phyloP scores from a whole-genome alignment of 108 stramenopile species.

The Nannochloropsis gaditana region DNA sequence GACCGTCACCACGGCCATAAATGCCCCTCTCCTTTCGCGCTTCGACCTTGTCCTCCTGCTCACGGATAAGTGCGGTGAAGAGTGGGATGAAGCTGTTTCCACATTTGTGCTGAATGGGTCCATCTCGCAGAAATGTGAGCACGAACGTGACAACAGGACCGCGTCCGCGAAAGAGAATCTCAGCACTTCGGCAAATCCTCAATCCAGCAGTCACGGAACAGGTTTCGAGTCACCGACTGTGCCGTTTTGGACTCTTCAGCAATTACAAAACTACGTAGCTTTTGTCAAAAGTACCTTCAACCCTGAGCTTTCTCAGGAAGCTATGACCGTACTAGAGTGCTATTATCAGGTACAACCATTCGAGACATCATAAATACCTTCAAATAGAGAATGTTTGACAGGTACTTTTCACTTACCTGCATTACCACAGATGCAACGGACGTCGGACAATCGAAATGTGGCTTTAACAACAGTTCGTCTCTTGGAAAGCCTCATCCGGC shows the following conservation, averaged over 20 bases:
- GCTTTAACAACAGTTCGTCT: conserved; percentile 80
- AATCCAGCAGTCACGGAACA: too few species aligned
- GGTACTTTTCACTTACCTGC: conserved; percentile 22
- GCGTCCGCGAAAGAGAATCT: neutral
- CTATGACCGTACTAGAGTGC: conserved; percentile 30
- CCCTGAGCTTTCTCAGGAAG: neutral
- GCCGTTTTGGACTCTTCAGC: neutral
- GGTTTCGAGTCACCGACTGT: neutral
- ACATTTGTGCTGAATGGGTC: conserved; percentile 79
- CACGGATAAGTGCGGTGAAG: conserved; percentile 65
- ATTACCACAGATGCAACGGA: conserved; percentile 55
- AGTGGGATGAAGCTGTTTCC: conserved; percentile 59
- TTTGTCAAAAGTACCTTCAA: neutral
- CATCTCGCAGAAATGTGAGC: conserved; percentile 42
- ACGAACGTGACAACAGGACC: neutral
- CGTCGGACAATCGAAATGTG: conserved; percentile 23
- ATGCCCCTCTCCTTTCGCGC: conserved; percentile 84
- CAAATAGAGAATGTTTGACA: conserved; percentile 68
- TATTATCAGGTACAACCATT: conserved; percentile 38
- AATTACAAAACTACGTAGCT: neutral
- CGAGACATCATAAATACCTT: conserved; percentile 32
- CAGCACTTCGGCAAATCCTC: too few species aligned
- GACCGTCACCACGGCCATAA: conserved; percentile 83
- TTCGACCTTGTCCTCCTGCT: conserved; percentile 90
- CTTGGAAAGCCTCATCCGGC: conserved; percentile 81